Evolutionary conservation across 352 stramenopile genomes (phyloP).

Genomic region (Phytophthora brassicae): DNA sequence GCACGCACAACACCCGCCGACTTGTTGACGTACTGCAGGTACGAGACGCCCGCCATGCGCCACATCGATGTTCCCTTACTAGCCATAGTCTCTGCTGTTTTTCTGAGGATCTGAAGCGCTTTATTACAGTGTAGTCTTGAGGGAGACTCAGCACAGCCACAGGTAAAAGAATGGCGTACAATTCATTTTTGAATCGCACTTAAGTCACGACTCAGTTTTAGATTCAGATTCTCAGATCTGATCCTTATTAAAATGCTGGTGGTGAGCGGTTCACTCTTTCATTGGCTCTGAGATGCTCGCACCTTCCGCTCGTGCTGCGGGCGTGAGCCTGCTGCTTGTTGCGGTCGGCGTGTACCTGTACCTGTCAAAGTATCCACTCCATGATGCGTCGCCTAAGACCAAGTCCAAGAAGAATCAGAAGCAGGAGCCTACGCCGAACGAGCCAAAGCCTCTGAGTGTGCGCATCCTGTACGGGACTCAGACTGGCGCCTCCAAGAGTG

Average conservation of each 20-base stretch:
- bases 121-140: too few species aligned
- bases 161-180: slow-evolving; percentile 16
- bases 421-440: slow-evolving; percentile 11
- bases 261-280: slow-evolving; percentile 24
- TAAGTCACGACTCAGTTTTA: background rate
- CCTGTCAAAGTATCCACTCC: slow-evolving; percentile 22
- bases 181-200: slow-evolving; percentile 18
- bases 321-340: slow-evolving; percentile 53
- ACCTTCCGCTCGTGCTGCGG: slow-evolving; percentile 29
- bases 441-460: slow-evolving; percentile 50
- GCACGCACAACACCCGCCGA: slow-evolving; percentile 72
- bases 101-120: slow-evolving; percentile 19
- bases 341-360: slow-evolving; percentile 53
- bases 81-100: slow-evolving; percentile 48
- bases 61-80: slow-evolving; percentile 84
- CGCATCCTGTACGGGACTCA: slow-evolving; percentile 88
- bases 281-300: slow-evolving; percentile 32
- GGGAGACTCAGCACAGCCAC: slow-evolving; percentile 20
- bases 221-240: slow-evolving; percentile 7
- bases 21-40: slow-evolving; percentile 90
- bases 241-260: slow-evolving; percentile 24
- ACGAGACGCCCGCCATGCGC: slow-evolving; percentile 84
- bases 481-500: slow-evolving; percentile 79
- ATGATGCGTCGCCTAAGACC: slow-evolving; percentile 7
- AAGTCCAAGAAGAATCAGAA: slow-evolving; percentile 24